Evolutionary conservation across 305 asterid genomes (phyloP).

Genomic region (Rubia tinctorum): DNA sequence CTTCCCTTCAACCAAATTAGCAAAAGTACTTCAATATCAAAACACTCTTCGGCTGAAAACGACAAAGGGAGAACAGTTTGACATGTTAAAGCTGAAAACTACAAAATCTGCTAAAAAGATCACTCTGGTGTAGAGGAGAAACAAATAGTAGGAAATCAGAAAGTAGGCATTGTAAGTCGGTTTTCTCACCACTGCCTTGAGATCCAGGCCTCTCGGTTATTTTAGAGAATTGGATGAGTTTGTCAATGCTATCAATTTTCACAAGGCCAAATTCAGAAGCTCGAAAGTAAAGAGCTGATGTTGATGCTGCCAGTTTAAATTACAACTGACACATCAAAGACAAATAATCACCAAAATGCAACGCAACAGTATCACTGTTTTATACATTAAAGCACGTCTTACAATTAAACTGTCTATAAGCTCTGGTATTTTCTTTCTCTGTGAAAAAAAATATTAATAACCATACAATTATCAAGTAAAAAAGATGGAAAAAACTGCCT

Average conservation of each 20-base stretch:
- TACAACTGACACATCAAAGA: no score
- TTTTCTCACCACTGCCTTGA: slow-evolving; percentile 74
- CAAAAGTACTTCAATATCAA: not conserved
- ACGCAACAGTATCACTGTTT: no score
- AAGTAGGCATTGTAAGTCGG: not conserved
- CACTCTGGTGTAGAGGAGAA: not conserved
- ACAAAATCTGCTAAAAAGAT: not conserved
- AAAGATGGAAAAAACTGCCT: no score
- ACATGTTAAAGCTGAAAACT: no score
- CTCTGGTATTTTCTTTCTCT: no score
- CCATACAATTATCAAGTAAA: no score
- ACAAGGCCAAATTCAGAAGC: slow-evolving; percentile 84
- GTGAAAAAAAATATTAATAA: no score
- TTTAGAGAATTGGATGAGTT: slow-evolving; percentile 72
- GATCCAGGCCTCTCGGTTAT: slow-evolving; percentile 80
- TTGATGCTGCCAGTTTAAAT: no score
- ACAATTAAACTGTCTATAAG: no score
- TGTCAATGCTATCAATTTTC: slow-evolving; percentile 81
- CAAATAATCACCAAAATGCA: no score
- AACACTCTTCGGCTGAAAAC: not conserved
- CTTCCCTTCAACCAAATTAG: not conserved
- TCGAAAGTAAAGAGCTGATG: slow-evolving; percentile 47
- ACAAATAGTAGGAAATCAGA: not conserved
- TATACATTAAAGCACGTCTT: no score
- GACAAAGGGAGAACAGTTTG: no score